Base-by-base conservation (phyloP, 2,329 filamentous ascomycete genomes). In the Aspergillus phoenicis region DNA sequence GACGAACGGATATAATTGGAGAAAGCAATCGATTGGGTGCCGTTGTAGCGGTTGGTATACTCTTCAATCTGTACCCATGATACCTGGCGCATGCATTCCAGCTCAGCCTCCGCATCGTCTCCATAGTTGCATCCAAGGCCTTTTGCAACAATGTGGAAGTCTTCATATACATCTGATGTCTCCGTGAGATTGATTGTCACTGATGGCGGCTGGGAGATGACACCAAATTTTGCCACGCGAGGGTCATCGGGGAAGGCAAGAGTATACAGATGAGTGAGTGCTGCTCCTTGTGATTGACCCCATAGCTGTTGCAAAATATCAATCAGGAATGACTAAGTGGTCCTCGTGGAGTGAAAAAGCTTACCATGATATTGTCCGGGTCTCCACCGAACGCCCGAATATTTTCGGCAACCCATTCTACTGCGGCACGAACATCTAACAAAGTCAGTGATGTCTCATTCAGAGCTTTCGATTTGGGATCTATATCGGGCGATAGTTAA, bases 211-310 rank as follows among this genome's bases (percentile, higher is more conserved):
- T 36, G 48, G 62, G 36, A 75, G 45, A 22, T 70, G 70, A 49
- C 72, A 4, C 53, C 53, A 17, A 56, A 56, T 15, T 47, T 56
- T 8, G 53, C 39, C 8, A 41, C 53, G 5, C 45, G n/a, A n/a
- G 53, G 53, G 6, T 56, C 63, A 4, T 73, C 59, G 8, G 62
- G 64, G 30, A 63, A 75, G 11, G 66, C 70, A 54, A 69, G 68
- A 11, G 62, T 66, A 26, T 70, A 69, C 10, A 67, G 58, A 13
- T 71, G 63, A 5, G 67, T 63, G 15, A 66, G 58, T 7, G 59
- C 58, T 2, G 64, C 65, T 8, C 69, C 70, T 52, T 66, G 67
- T 5, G 67, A 70, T 57, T 73, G 69, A 5, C 70, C 70, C 68
- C 65, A 67, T 8, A 67, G 58, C 53, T 70, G 11, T 70, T 66